phyloP scores from a whole-genome alignment of 176 grass and related monocot genomes.

The Ensete ventricosum region DNA sequence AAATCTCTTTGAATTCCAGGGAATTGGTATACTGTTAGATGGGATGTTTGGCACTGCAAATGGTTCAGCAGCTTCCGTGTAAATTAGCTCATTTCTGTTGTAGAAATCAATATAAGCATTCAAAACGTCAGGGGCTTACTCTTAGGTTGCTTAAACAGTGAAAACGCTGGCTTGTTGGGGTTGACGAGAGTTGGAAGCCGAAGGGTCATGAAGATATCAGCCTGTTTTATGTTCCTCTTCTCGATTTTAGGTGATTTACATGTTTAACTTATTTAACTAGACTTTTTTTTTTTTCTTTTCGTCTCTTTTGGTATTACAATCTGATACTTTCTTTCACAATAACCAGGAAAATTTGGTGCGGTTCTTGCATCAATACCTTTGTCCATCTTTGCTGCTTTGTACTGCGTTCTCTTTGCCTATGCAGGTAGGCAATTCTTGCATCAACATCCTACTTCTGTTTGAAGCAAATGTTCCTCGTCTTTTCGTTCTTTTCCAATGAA shows the following conservation, averaged over 20 bases:
- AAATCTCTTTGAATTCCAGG: conserved; percentile 36
- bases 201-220: conserved; percentile 67
- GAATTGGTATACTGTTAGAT: conserved; percentile 79
- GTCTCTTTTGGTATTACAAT: not conserved
- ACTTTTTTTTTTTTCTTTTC: conserved; percentile 1
- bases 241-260: conserved; percentile 56
- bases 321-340: not conserved
- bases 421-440: conserved; percentile 34
- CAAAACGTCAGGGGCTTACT: conserved; percentile 10
- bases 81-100: conserved; percentile 21
- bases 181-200: conserved; percentile 84
- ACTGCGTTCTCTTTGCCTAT: conserved; percentile 88
- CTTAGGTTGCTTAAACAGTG: conserved; percentile 36
- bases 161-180: conserved; percentile 73
- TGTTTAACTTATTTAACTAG: not conserved
- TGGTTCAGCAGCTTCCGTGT: conserved; percentile 88
- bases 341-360: conserved; percentile 89
- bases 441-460: not conserved
- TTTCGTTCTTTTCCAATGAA: not conserved
- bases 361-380: conserved; percentile 81
- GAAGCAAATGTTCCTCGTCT: not conserved
- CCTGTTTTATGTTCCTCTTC: conserved; percentile 95
- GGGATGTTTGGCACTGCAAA: conserved; percentile 75
- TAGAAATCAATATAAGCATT: not conserved
- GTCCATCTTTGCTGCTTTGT: conserved; percentile 68